Evolutionary conservation across 768 basidiomycete species (phyloP).

Genomic region (Trametes cingulata): DNA sequence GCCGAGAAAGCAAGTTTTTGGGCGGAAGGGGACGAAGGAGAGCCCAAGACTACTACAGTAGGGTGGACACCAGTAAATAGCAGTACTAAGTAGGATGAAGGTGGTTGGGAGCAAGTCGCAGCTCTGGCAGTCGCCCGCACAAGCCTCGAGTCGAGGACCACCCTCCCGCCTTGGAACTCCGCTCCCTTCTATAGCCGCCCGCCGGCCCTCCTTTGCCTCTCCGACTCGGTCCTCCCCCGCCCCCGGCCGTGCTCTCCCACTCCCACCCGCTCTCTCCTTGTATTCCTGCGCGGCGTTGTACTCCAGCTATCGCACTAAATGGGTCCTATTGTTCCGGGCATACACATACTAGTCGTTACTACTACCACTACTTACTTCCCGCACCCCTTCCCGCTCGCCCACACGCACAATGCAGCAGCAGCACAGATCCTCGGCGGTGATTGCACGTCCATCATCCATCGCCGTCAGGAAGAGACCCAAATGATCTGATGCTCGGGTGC

Average conservation of each 20-base stretch:
- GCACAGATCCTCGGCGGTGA: constrained; percentile 20
- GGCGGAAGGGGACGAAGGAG: constrained; percentile 39
- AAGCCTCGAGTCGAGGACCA: not conserved
- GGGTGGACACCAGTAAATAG: constrained; percentile 54
- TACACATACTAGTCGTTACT: not conserved
- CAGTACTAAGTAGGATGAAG: constrained; percentile 52
- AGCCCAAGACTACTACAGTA: constrained; percentile 58
- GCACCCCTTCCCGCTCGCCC: not conserved
- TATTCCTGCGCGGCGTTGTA: no score
- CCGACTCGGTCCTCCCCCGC: not conserved
- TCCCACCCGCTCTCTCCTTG: not conserved
- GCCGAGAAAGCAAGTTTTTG: constrained; percentile 36
- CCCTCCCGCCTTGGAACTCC: constrained; percentile 25
- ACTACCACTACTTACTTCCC: not conserved
- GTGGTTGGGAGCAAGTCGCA: constrained; percentile 38
- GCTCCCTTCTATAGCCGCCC: constrained; percentile 31
- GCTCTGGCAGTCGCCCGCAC: constrained; percentile 16
- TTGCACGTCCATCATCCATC: constrained; percentile 21
- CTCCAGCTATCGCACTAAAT: not conserved
- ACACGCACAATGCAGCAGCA: constrained; percentile 1
- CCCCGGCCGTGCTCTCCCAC: not conserved
- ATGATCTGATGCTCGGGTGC: constrained; percentile 21
- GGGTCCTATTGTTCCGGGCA: constrained; percentile 6
- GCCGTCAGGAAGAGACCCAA: constrained; percentile 16
- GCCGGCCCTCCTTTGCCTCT: constrained; percentile 5